Base-by-base conservation (phyloP, 768 basidiomycete species). In the Calocera viscosa region DNA sequence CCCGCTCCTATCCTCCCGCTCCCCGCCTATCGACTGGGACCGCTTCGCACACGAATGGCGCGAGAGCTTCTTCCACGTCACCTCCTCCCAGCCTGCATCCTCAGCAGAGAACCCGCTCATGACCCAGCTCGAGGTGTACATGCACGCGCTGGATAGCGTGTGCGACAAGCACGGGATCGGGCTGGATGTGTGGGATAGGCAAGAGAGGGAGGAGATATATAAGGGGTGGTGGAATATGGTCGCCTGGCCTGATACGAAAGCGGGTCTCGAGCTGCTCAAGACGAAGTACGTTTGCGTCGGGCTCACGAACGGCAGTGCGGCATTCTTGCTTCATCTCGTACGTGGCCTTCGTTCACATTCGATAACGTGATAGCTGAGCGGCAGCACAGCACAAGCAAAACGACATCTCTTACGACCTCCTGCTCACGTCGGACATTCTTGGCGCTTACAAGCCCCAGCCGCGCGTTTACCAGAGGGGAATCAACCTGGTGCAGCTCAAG, bases 41-140 rank as follows among this genome's bases (percentile, higher is more conserved):
- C 16, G 30, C 7, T 69, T 69, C 47, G 68, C 68, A 34, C 68
- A 69, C 43, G 33, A 49, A 33, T 69, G 68, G 68, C 66, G 68
- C 28, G 26, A 22, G 2, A 41, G 39, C 2, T 69, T 69, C 53
- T 69, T 69, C 67, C 22, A n/a, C 17, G 34, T 64, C 40, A 43
- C 67, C 41, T 11, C 22, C 0, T 63, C 64, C 1, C 35, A 65
- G 14, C 33, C 33, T 19, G 43, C 24, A 5, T 47, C 43, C 22
- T 40, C 43, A 28, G 39, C 38, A 12, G 64, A 60, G 35, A 30
- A 67, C 26, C 43, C 43, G 8, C 49, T 67, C 30, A 65, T 67
- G 64, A 35, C 41, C 2, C 43, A 60, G 2, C 8, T 2, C 14
- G 64, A 69, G 10, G 68, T 69, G 19, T 69, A 65, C 40, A 28